Percentiles rank a stretch among this genome's conserved stretches.
Conservation (phyloP, 345 rosid genomes). For the Hirschfeldia incana region DNA sequence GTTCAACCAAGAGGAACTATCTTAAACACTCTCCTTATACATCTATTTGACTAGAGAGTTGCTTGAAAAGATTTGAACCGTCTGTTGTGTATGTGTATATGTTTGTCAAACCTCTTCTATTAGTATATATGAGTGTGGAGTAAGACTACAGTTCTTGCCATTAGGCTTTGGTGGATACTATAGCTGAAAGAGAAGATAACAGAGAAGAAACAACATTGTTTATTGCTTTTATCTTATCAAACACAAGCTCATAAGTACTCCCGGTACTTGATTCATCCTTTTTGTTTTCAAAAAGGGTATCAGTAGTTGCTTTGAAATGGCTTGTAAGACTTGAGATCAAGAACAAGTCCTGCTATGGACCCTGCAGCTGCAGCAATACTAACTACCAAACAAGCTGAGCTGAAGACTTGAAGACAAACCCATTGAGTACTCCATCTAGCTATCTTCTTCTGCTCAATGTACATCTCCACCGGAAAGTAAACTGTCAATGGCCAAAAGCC, state of each 20-base stretch:
- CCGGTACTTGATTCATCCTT: not conserved
- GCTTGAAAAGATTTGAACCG: not conserved
- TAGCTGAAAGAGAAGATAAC: not conserved
- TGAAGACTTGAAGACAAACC: slow-evolving; percentile 74
- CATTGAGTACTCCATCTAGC: slow-evolving; percentile 82
- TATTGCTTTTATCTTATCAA: slow-evolving; percentile 19
- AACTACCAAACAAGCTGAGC: slow-evolving; percentile 66
- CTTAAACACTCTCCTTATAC: not conserved
- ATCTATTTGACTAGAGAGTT: not conserved
- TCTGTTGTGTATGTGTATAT: not conserved
- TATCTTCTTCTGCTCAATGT: slow-evolving; percentile 68
- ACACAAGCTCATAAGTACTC: not conserved
- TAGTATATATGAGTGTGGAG: not conserved
- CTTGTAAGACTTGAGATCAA: slow-evolving; percentile 68
- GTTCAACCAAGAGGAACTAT: not conserved
- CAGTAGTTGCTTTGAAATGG: slow-evolving; percentile 58
- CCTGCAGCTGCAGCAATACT: slow-evolving; percentile 79
- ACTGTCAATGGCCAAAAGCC: slow-evolving; percentile 96
- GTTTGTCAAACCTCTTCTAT: not conserved
- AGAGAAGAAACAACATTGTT: not conserved
- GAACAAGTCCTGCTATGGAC: slow-evolving; percentile 73
- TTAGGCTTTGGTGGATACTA: not conserved
- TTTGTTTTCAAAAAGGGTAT: not conserved
- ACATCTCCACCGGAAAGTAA: slow-evolving; percentile 90
- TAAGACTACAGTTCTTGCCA: slow-evolving; percentile 14